Evolutionary conservation across 768 basidiomycete genomes (phyloP).

Genomic region (Hericium alpestre): DNA sequence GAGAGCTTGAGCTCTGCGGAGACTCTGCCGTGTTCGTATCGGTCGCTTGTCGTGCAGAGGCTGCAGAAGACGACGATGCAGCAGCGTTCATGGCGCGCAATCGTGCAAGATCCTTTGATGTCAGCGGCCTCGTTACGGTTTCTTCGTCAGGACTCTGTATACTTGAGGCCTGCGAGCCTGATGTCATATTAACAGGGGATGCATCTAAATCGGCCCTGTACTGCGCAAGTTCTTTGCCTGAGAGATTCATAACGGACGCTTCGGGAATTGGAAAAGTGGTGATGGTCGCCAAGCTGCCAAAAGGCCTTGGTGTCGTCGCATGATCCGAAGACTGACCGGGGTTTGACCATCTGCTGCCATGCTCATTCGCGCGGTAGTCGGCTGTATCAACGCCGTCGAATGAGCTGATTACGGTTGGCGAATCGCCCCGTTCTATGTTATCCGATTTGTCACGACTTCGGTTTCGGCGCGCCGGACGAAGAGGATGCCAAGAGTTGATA

Average conservation of each 20-base stretch:
- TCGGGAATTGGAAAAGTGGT: not conserved
- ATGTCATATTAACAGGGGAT: not conserved
- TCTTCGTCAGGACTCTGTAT: not conserved
- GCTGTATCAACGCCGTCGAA: not conserved
- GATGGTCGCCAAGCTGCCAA: not conserved
- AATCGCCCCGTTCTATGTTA: not conserved
- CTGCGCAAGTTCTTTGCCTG: slow-evolving; percentile 5
- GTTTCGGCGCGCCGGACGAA: not conserved
- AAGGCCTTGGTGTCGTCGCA: not conserved
- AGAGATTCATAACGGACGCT: not conserved
- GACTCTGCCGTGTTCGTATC: too few relatives aligned
- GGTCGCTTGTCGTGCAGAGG: too few relatives aligned
- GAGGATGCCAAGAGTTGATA: not conserved
- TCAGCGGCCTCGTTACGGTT: not conserved
- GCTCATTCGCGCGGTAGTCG: not conserved
- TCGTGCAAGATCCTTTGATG: not conserved
- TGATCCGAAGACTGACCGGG: not conserved
- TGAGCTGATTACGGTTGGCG: not conserved
- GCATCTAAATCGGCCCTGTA: not conserved
- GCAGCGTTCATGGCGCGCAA: not conserved
- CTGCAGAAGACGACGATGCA: not conserved
- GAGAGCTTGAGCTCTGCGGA: too few relatives aligned
- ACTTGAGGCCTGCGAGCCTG: too few relatives aligned
- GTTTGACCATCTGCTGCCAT: not conserved
- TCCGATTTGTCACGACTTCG: not conserved